Conservation (phyloP, 177 flowering plant species). For the Vitis hybrid region DNA sequence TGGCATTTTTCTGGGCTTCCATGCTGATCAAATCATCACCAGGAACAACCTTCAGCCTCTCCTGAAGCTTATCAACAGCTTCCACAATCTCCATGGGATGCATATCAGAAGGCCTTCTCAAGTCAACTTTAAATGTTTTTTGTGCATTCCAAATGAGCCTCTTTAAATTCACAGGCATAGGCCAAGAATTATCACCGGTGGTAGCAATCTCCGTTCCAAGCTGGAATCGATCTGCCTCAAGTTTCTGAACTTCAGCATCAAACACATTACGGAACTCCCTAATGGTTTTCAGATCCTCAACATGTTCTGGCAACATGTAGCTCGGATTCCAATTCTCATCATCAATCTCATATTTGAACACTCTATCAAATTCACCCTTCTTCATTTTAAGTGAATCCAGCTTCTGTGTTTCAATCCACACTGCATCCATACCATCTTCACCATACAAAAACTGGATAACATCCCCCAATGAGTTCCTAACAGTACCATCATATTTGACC, state of each 20-base stretch:
- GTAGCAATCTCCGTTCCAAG: slow-evolving; percentile 93
- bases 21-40: slow-evolving; percentile 86
- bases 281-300: slow-evolving; percentile 85
- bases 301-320: slow-evolving; percentile 81
- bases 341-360: slow-evolving; percentile 77
- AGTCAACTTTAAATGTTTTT: slow-evolving; percentile 89
- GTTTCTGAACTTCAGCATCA: slow-evolving; percentile 92
- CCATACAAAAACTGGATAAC: slow-evolving; percentile 98
- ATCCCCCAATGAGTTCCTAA: slow-evolving; percentile 92
- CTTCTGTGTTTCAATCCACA: slow-evolving; percentile 94
- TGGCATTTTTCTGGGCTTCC: slow-evolving; percentile 98
- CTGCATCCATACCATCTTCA: slow-evolving; percentile 99
- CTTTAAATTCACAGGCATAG: slow-evolving; percentile 94
- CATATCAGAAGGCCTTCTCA: slow-evolving; percentile 86
- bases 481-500: slow-evolving; percentile 99
- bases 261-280: slow-evolving; percentile 89
- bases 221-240: slow-evolving; percentile 80
- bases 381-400: slow-evolving; percentile 88
- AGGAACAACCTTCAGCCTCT: slow-evolving; percentile 91
- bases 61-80: slow-evolving; percentile 95
- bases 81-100: slow-evolving; percentile 99
- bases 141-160: slow-evolving; percentile 96
- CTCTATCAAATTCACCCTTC: slow-evolving; percentile 70
- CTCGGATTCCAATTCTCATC: slow-evolving; percentile 78
- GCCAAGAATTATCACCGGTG: slow-evolving; percentile 90